Evolutionary conservation across 768 basidiomycete genomes (phyloP), one percentile per base, ranked within the genome.

Genomic region (Lyophyllum atratum): DNA sequence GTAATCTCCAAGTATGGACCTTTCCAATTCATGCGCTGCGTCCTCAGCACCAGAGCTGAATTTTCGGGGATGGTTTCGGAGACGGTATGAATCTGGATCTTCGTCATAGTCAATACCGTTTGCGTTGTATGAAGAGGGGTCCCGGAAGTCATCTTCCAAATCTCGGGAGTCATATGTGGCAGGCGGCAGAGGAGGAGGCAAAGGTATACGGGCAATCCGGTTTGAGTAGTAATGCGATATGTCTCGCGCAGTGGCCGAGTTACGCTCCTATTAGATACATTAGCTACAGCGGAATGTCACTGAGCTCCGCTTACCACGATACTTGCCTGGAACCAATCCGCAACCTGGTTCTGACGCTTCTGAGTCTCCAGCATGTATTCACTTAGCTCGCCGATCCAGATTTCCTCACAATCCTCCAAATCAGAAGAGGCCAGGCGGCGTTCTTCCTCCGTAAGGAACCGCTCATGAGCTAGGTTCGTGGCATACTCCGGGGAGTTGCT

Each of bases 381-480:
- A 51, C 79, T 76, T 15, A 93, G 78, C 65, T 90, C 90, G 24
- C 75, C 79, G 43, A 76, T 72, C 92, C 92, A 93, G 15, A 93
- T 67, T 57, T 92, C 91, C 62, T 82, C 81, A 60, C 86, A 91
- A 57, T 92, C 92, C 26, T 92, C 90, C 59, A 93, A 74, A 76
- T 93, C 92, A 21, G 92, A 92, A 17, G 90, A 90, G 11, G 74
- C 71, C 12, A 82, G 73, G 37, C 74, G 72, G 28, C 79, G 80
- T 29, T 84, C 82, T 54, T 79, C 77, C 33, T 67, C 71, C 46
- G 68, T 55, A 6, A 60, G 60, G 49, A 58, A 62, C 66, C 73
- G 52, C 60, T 73, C 53, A 61, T 70, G 65, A 66, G 68, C 54
- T 42, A 45, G 55, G 53, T 60, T 61, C 64, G 42, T 66, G 42